phyloP scores from a whole-genome alignment of 2,329 filamentous ascomycete genomes.

The Phialophora verrucosa region DNA sequence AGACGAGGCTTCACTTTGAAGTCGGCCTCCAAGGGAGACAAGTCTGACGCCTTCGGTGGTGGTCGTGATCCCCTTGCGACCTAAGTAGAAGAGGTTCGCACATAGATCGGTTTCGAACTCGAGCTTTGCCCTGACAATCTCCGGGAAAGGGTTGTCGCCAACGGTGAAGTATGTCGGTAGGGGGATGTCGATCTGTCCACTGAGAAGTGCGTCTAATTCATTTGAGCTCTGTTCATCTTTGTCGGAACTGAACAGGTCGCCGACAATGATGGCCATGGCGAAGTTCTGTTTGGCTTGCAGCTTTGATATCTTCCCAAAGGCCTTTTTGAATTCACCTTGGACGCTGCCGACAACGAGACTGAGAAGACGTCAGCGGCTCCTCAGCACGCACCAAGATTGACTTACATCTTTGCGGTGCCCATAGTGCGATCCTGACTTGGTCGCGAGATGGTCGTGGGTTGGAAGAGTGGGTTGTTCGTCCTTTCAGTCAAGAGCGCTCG shows the following conservation, averaged over 20 bases:
- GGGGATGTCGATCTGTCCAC: constrained; percentile 74
- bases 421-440: constrained; percentile 2
- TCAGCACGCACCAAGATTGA: neutral
- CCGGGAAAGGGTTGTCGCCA: constrained; percentile 73
- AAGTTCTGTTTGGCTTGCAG: constrained; percentile 89
- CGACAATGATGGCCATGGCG: constrained; percentile 79
- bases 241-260: constrained; percentile 74
- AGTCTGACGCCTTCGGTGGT: constrained; percentile 89
- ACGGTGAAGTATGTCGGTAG: constrained; percentile 91
- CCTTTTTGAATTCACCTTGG: constrained; percentile 75
- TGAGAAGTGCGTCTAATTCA: constrained; percentile 68
- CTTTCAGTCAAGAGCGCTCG: neutral
- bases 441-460: neutral
- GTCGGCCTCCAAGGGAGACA: constrained; percentile 78
- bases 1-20: constrained; percentile 65
- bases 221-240: constrained; percentile 54
- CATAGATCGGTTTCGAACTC: constrained; percentile 76
- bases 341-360: constrained; percentile 79
- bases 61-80: constrained; percentile 84
- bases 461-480: neutral
- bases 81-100: constrained; percentile 88
- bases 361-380: constrained; percentile 8
- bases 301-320: constrained; percentile 78
- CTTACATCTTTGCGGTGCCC: constrained; percentile 32
- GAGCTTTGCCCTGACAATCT: constrained; percentile 72